Conservation (phyloP, 768 basidiomycete species). For the Trametes cinnabarina region DNA sequence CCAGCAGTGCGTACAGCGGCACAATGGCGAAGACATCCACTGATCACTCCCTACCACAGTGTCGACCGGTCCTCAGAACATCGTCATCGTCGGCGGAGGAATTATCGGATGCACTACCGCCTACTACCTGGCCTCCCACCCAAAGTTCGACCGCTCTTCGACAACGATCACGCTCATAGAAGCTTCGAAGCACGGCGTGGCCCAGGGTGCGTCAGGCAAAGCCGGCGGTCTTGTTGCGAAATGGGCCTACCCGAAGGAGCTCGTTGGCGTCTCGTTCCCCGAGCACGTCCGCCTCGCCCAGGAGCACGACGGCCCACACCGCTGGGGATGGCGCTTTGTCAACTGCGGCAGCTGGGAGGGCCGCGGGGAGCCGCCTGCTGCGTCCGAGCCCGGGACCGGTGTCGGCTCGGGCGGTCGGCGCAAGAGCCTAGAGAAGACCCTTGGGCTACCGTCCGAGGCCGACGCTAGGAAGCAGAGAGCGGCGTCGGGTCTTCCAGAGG, state of each 20-base stretch:
- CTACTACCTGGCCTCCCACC: conserved; percentile 70
- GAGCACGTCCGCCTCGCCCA: conserved; percentile 75
- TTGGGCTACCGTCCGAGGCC: conserved; percentile 37
- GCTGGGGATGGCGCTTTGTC: conserved; percentile 86
- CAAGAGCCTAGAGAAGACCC: conserved; percentile 56
- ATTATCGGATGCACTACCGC: conserved; percentile 85
- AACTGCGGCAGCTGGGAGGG: conserved; percentile 74
- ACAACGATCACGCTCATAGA: conserved; percentile 64
- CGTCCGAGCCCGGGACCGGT: conserved; percentile 22
- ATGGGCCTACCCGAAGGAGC: conserved; percentile 76
- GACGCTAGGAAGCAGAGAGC: conserved; percentile 5
- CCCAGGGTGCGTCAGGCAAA: conserved; percentile 82
- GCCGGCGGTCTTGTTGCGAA: conserved; percentile 79
- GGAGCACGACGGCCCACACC: conserved; percentile 60
- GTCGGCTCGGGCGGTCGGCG: conserved; percentile 32
- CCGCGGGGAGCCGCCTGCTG: conserved; percentile 39
- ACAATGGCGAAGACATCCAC: no score
- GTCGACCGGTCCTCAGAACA: conserved; percentile 28
- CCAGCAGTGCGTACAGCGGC: no score
- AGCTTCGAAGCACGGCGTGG: conserved; percentile 62
- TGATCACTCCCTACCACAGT: not conserved
- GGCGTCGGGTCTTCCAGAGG: conserved; percentile 30
- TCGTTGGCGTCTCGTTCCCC: conserved; percentile 67
- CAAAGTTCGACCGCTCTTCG: conserved; percentile 39
- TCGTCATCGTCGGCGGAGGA: conserved; percentile 82